Percentiles rank a stretch among this genome's conserved stretches.
Evolutionary conservation across 495 filamentous ascomycete genomes (phyloP).

Genomic region (Thozetella sp.): DNA sequence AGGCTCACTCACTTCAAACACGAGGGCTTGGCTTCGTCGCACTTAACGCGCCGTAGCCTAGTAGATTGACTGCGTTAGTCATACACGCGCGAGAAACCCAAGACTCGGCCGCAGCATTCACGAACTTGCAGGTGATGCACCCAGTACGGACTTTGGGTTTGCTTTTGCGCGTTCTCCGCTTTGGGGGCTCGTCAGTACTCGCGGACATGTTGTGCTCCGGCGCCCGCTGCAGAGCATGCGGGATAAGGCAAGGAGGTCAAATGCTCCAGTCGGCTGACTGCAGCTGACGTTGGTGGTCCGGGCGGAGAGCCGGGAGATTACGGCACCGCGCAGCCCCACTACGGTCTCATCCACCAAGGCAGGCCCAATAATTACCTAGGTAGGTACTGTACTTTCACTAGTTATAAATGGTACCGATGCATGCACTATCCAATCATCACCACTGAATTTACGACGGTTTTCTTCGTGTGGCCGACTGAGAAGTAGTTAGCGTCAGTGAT

Average conservation of each 20-base stretch:
- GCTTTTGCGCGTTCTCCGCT: neutral
- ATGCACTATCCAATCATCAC: slow-evolving; percentile 2
- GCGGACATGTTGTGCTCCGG: too few species aligned
- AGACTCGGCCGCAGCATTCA: neutral
- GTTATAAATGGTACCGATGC: too few species aligned
- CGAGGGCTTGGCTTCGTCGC: neutral
- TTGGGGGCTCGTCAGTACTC: too few species aligned
- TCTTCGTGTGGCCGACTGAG: slow-evolving; percentile 3
- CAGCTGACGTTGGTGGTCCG: too few species aligned
- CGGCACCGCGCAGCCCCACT: too few species aligned
- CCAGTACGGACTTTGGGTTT: neutral
- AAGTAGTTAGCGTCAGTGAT: neutral
- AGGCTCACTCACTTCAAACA: neutral
- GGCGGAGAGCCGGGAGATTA: too few species aligned
- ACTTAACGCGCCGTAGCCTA: neutral
- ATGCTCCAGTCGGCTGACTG: too few species aligned
- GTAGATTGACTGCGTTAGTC: neutral
- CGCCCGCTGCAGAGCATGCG: too few species aligned
- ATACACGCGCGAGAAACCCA: neutral
- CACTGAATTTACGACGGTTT: neutral
- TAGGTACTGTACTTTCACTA: too few species aligned
- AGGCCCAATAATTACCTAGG: too few species aligned
- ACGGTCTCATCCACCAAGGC: too few species aligned
- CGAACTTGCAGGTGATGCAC: neutral
- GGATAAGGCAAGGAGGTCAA: too few species aligned